Percentiles rank a stretch among this genome's conserved stretches.
phyloP scores from a whole-genome alignment of 78 protist genomes.

The Chrysochromulina tobinii region DNA sequence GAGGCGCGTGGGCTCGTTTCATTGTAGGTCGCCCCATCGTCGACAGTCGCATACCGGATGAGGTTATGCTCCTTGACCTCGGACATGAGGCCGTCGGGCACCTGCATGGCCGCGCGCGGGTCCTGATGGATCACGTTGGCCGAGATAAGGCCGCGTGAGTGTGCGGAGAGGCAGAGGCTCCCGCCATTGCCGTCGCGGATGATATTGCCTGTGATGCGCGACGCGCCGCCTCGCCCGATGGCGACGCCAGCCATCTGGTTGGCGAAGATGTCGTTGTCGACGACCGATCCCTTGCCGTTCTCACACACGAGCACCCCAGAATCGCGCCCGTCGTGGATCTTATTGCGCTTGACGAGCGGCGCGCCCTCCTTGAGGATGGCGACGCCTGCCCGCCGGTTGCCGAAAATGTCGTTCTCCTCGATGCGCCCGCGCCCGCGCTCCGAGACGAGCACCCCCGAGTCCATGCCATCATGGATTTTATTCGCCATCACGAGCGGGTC shows the following conservation, averaged over 20 bases:
- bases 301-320: conserved; percentile 33
- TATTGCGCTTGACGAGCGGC: not conserved
- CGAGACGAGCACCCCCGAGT: conserved; percentile 14
- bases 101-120: not conserved
- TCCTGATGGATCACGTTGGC: not conserved
- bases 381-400: conserved; percentile 21
- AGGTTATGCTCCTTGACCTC: not conserved
- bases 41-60: no score
- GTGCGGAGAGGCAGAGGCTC: not conserved
- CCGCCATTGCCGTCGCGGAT: conserved; percentile 3
- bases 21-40: no score
- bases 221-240: conserved; percentile 4
- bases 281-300: not conserved
- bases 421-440: not conserved
- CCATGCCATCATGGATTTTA: not conserved
- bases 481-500: not conserved
- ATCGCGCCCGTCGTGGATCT: not conserved
- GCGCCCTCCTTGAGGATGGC: conserved; percentile 9
- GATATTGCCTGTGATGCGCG: not conserved
- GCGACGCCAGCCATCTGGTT: conserved; percentile 25
- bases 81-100: not conserved
- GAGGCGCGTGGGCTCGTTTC: no score
- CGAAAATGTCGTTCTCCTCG: conserved; percentile 3
- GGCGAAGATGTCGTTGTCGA: not conserved
- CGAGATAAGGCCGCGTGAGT: not conserved